Evolutionary conservation across 1,284 basidiomycete genomes (phyloP).

Genomic region (Moniliella sp.): DNA sequence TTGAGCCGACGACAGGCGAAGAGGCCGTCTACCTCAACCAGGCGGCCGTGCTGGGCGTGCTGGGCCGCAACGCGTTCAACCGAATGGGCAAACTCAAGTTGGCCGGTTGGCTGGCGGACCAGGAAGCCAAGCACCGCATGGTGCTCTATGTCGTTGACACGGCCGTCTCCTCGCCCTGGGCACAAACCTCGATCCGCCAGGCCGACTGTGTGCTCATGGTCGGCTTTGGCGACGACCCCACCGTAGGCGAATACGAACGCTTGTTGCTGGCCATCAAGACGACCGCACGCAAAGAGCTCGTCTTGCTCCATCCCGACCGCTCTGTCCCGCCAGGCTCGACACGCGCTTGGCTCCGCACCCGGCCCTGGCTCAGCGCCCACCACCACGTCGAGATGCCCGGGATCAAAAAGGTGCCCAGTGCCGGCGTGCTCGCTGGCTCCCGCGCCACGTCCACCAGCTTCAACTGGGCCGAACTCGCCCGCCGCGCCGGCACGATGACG

Average conservation of each 20-base stretch:
- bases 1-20: slow-evolving; percentile 22
- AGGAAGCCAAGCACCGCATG: slow-evolving; percentile 27
- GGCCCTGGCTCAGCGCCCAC: slow-evolving; percentile 82
- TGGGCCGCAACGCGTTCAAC: slow-evolving; percentile 28
- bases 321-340: slow-evolving; percentile 75
- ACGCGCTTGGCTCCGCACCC: slow-evolving; percentile 82
- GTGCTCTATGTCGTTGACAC: slow-evolving; percentile 32
- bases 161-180: slow-evolving; percentile 27
- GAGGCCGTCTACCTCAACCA: slow-evolving; percentile 25
- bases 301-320: slow-evolving; percentile 75
- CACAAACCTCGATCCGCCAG: slow-evolving; percentile 37
- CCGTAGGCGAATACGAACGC: slow-evolving; percentile 72
- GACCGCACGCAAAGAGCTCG: slow-evolving; percentile 83
- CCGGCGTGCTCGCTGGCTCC: slow-evolving; percentile 4
- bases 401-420: too few relatives aligned
- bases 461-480: too few relatives aligned
- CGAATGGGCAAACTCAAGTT: slow-evolving; percentile 34
- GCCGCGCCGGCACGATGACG: too few relatives aligned
- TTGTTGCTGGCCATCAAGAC: slow-evolving; percentile 72
- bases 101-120: slow-evolving; percentile 29
- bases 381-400: slow-evolving; percentile 67
- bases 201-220: slow-evolving; percentile 90
- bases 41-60: slow-evolving; percentile 27
- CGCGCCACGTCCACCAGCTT: slow-evolving; percentile 38
- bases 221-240: slow-evolving; percentile 57